Conservation (phyloP, 1,284 basidiomycete genomes). For the Apiotrichum laibachii region DNA sequence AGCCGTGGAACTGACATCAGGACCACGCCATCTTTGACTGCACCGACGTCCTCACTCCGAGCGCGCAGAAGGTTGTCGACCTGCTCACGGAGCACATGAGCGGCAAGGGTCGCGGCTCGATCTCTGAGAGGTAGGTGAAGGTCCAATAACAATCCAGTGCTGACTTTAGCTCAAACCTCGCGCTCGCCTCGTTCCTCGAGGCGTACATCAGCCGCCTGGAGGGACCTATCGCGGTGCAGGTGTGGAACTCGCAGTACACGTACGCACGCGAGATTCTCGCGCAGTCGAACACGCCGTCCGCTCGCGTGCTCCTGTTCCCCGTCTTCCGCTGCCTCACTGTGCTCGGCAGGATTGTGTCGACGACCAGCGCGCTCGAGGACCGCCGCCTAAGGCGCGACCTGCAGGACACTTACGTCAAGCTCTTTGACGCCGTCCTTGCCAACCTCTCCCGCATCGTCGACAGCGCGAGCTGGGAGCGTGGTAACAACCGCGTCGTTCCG, state of each 20-base stretch:
- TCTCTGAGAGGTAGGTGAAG: conserved; percentile 57
- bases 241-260: conserved; percentile 77
- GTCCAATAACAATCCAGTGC: conserved; percentile 55
- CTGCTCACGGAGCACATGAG: conserved; percentile 72
- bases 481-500: neutral
- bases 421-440: conserved; percentile 75
- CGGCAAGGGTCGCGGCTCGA: conserved; percentile 57
- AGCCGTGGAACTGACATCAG: conserved; percentile 16
- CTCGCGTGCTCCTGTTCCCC: conserved; percentile 66
- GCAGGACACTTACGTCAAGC: conserved; percentile 81
- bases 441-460: conserved; percentile 70
- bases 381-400: conserved; percentile 82
- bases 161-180: conserved; percentile 55
- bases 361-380: conserved; percentile 87
- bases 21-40: conserved; percentile 69
- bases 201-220: conserved; percentile 81
- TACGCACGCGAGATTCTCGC: conserved; percentile 75
- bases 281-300: conserved; percentile 59
- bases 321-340: conserved; percentile 72
- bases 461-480: conserved; percentile 26
- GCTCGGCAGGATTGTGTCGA: conserved; percentile 73
- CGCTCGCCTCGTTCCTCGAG: conserved; percentile 66
- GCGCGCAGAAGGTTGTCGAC: conserved; percentile 81
- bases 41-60: conserved; percentile 76
- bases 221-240: conserved; percentile 82